Percentiles rank a stretch among this genome's conserved stretches.
Conservation (phyloP, 306 rosid species). For the Trifolium pratense region DNA sequence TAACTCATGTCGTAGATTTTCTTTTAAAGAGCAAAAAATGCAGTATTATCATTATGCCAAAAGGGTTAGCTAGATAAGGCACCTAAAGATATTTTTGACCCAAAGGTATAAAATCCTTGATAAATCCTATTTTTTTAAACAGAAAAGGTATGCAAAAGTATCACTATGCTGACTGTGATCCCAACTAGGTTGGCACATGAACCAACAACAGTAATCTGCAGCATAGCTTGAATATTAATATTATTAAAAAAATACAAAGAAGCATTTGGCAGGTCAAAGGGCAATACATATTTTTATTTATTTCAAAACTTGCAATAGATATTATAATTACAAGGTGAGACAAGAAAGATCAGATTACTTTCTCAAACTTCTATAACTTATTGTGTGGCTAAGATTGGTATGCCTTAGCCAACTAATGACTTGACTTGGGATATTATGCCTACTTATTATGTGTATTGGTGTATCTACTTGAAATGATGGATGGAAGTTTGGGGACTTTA, state of each 20-base stretch:
- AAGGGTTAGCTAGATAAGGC: too few relatives aligned
- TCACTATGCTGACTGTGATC: neutral
- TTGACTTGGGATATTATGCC: neutral
- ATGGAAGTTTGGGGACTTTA: slow-evolving; percentile 16
- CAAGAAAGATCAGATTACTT: neutral
- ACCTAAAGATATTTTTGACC: too few relatives aligned
- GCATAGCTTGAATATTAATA: neutral
- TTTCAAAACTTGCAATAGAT: neutral
- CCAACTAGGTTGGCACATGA: neutral
- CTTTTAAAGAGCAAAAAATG: too few relatives aligned
- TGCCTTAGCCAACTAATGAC: neutral
- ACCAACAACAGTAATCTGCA: neutral
- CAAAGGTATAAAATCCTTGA: too few relatives aligned
- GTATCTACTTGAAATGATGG: slow-evolving; percentile 36
- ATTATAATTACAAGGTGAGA: neutral
- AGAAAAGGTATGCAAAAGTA: neutral
- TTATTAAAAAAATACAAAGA: neutral
- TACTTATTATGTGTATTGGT: neutral
- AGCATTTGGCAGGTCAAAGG: neutral
- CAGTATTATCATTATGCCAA: too few relatives aligned
- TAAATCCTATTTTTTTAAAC: neutral
- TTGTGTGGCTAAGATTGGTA: neutral
- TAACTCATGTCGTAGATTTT: too few relatives aligned
- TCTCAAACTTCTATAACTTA: slow-evolving; percentile 5
- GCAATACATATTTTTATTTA: neutral